Conservation (phyloP, 139 green algal species). For the Picochlorum sp. region DNA sequence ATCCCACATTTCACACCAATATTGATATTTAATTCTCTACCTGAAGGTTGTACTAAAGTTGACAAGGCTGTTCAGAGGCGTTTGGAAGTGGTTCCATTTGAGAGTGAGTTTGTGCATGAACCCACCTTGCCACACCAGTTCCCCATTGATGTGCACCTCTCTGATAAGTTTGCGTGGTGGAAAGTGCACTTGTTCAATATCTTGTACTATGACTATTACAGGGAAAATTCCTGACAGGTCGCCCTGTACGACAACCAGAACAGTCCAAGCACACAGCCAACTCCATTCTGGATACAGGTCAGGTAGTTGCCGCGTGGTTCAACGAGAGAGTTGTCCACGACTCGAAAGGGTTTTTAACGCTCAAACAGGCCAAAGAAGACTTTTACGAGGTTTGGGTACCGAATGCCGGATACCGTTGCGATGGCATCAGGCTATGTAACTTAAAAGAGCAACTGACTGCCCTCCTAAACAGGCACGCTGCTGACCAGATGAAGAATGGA, state of each 20-base stretch:
- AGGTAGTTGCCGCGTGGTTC: not conserved
- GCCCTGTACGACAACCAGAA: not conserved
- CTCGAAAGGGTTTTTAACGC: not conserved
- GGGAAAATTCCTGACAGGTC: not conserved
- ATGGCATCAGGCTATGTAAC: not conserved
- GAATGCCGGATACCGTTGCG: not conserved
- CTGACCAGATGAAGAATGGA: not conserved
- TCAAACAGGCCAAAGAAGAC: not conserved
- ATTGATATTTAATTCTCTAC: too few relatives aligned
- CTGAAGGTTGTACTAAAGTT: too few relatives aligned
- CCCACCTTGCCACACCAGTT: not conserved
- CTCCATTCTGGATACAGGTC: not conserved
- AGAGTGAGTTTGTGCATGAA: not conserved
- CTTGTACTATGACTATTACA: not conserved
- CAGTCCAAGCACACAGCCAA: not conserved
- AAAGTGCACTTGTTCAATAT: conserved; percentile 6
- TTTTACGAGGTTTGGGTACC: not conserved
- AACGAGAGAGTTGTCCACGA: not conserved
- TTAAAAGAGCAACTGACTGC: not conserved
- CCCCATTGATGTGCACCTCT: not conserved
- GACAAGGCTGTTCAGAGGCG: not conserved
- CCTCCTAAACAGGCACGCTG: not conserved
- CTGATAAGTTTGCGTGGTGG: not conserved
- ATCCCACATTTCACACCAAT: too few relatives aligned
- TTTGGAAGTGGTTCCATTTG: not conserved